Conservation (phyloP, 2,329 filamentous ascomycete genomes). For the Aschersonia sp. region DNA sequence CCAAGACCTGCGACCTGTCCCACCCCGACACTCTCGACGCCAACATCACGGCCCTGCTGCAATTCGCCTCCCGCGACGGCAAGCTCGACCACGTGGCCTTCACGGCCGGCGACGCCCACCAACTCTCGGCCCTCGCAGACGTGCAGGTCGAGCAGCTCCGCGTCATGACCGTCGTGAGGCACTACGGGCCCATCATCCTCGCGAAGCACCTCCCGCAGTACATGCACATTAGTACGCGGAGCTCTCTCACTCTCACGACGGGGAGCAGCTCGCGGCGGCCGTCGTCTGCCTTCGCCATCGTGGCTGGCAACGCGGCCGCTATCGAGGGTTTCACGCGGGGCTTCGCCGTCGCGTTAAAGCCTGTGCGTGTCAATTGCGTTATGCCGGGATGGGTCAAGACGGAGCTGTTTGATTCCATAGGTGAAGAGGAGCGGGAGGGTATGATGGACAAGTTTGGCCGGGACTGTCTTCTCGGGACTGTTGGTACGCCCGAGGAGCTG, state of each 20-base stretch:
- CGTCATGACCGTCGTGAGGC: conserved; percentile 30
- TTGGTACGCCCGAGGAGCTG: conserved; percentile 22
- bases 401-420: conserved; percentile 16
- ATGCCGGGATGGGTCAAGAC: conserved; percentile 22
- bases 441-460: conserved; percentile 6
- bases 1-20: conserved; percentile 11
- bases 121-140: conserved; percentile 22
- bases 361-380: conserved; percentile 49
- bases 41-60: conserved; percentile 31
- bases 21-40: conserved; percentile 14
- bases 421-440: conserved; percentile 5
- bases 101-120: conserved; percentile 34
- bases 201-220: conserved; percentile 33
- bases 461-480: conserved; percentile 8
- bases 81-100: conserved; percentile 44
- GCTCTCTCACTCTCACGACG: conserved; percentile 41
- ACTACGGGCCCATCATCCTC: conserved; percentile 34
- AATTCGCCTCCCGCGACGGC: conserved; percentile 25
- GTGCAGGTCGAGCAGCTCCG: conserved; percentile 24
- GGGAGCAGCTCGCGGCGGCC: conserved; percentile 37
- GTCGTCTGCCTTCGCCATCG: conserved; percentile 31
- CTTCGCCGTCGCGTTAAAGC: conserved; percentile 48
- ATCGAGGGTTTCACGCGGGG: conserved; percentile 36
- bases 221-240: conserved; percentile 23
- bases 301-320: conserved; percentile 32